A percentile compares a stretch with the other conserved stretches of the same genome.
Evolutionary conservation across 768 basidiomycete genomes (phyloP).

Genomic region (Lepiota brunneoincarnata): DNA sequence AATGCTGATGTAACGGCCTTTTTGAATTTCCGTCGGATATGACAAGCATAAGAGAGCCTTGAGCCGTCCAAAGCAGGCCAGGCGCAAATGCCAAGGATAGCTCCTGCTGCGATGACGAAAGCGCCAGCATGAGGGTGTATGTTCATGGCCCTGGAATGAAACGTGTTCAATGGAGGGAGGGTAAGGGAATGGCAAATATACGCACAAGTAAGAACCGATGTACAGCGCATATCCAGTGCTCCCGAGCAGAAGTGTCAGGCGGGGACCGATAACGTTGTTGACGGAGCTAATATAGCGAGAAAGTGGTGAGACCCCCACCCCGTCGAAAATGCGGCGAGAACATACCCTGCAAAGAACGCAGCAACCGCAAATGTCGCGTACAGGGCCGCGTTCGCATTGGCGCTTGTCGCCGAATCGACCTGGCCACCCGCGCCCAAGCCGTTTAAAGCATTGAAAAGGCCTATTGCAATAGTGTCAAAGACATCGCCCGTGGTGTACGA

Average conservation of each 20-base stretch:
- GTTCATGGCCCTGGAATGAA: slow-evolving; percentile 53
- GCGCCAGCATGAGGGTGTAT: slow-evolving; percentile 58
- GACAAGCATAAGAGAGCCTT: slow-evolving; percentile 84
- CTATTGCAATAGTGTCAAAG: slow-evolving; percentile 28
- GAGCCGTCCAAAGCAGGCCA: slow-evolving; percentile 78
- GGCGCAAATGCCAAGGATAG: slow-evolving; percentile 70
- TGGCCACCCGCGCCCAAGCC: slow-evolving; percentile 82
- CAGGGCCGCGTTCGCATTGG: slow-evolving; percentile 67
- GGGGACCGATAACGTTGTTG: slow-evolving; percentile 80
- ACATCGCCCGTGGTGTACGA: no score
- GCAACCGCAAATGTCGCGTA: slow-evolving; percentile 52
- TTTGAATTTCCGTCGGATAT: slow-evolving; percentile 78
- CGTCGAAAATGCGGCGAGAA: neutral
- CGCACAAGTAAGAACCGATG: slow-evolving; percentile 71
- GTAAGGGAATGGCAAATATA: neutral
- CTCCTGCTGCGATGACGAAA: slow-evolving; percentile 72
- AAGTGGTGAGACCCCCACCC: neutral
- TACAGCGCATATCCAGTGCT: slow-evolving; percentile 76
- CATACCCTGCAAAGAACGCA: slow-evolving; percentile 60
- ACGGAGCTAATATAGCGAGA: slow-evolving; percentile 53
- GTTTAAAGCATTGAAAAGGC: slow-evolving; percentile 77
- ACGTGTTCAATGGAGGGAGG: neutral
- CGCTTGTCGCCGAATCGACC: slow-evolving; percentile 59
- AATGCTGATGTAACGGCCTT: slow-evolving; percentile 72
- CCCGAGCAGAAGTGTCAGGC: slow-evolving; percentile 70